These are phyloP conservation scores for Quercus suber DNA, from an alignment of 306 rosid species.

Conservation along the genomic window DNA sequence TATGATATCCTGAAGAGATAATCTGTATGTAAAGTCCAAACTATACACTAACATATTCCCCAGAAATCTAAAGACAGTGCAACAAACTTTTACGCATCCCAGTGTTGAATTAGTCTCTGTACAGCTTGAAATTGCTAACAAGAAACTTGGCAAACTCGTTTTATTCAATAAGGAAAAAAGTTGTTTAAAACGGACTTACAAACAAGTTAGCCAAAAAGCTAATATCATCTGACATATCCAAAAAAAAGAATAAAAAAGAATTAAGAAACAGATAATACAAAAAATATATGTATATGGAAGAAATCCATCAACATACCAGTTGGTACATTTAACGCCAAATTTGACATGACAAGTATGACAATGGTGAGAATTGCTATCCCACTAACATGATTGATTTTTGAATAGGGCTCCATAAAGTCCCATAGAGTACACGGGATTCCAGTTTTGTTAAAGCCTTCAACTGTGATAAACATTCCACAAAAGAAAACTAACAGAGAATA, in stretches of 20 bases:
- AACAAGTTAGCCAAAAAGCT: not conserved
- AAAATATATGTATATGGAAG: not conserved
- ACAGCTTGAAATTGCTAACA: not conserved
- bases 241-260: no score
- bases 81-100: not conserved
- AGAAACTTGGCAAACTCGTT: not conserved
- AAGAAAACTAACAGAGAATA: constrained; percentile 47
- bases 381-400: constrained; percentile 45
- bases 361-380: constrained; percentile 68
- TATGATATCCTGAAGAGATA: not conserved
- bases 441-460: constrained; percentile 86
- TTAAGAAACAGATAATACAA: not conserved
- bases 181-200: not conserved
- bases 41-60: not conserved
- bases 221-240: no score
- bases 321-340: constrained; percentile 90
- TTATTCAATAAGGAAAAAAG: not conserved
- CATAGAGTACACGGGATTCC: constrained; percentile 82
- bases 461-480: constrained; percentile 95
- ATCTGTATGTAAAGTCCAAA: not conserved
- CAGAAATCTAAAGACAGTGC: not conserved
- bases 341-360: constrained; percentile 70
- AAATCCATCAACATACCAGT: constrained; percentile 47
- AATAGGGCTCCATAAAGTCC: constrained; percentile 75
- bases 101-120: not conserved